Evolutionary conservation across 129 eudicot genomes (phyloP), one percentile per base, ranked within the genome.

Genomic region (Helianthus tuberosus): DNA sequence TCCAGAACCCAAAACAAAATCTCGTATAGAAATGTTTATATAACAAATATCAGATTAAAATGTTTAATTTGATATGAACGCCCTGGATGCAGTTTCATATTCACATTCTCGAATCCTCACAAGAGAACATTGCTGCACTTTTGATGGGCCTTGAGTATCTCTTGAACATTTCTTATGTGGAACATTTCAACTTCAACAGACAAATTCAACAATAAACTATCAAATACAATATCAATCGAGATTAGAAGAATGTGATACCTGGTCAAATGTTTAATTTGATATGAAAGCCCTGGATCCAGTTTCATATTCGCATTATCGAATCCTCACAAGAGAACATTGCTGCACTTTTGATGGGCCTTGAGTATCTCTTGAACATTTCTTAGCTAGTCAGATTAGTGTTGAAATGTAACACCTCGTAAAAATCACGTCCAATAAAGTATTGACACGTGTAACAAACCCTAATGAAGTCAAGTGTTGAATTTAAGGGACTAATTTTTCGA

Each of bases 121-220:
- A 79, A 81, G 99, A 91, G 80, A 95, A 83, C 79, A 80, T 89
- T 70, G 75, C 87, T 89, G 84, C 85, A 6, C 89, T 95, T 61
- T 54, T 91, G 50, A 55, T 77, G 79, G 99, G 99, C 50, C 97
- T 95, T 60, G 99, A 91, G 71, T 95, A 95, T 78, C 89, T 95
- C 50, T 87, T 91, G 75, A 83, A 81, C 79, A 95, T 95, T 68
- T 91, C 99, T 25, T 95, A 91, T 72, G 99, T 95, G 78, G 99
- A 95, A n/a, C n/a, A n/a, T n/a, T n/a, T n/a, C n/a, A n/a, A n/a
- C n/a, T n/a, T n/a, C n/a, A n/a, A n/a, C n/a, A n/a, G n/a, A n/a
- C n/a, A n/a, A n/a, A n/a, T n/a, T n/a, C n/a, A n/a, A n/a, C n/a
- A n/a, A n/a, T n/a, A n/a, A n/a, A n/a, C n/a, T n/a, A n/a, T n/a